Percentiles rank a stretch among this genome's conserved stretches.
phyloP scores from a whole-genome alignment of 768 basidiomycete species.

The Tricholoma bakamatsutake region DNA sequence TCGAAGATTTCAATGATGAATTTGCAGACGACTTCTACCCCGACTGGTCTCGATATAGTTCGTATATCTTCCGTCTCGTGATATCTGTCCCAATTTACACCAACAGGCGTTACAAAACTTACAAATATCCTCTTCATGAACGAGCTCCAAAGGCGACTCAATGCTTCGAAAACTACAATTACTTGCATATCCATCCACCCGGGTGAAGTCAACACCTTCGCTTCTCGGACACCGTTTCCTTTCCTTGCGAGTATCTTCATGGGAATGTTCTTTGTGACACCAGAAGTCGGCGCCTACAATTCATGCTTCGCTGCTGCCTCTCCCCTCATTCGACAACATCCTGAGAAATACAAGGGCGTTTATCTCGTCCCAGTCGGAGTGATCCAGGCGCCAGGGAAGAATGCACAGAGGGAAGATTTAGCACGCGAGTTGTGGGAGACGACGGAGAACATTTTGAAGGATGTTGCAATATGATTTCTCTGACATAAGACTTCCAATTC shows the following conservation, averaged over 20 bases:
- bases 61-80: conserved; percentile 3
- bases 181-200: conserved; percentile 28
- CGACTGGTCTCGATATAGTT: conserved; percentile 22
- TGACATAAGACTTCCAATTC: too few relatives aligned
- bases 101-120: conserved; percentile 40
- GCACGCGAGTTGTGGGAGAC: conserved; percentile 33
- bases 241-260: conserved; percentile 17
- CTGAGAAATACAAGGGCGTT: conserved; percentile 29
- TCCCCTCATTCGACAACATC: conserved; percentile 23
- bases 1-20: conserved; percentile 29
- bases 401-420: conserved; percentile 26
- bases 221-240: conserved; percentile 16
- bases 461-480: conserved; percentile 12
- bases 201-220: conserved; percentile 28
- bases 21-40: conserved; percentile 21
- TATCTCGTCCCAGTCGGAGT: conserved; percentile 32
- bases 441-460: conserved; percentile 24
- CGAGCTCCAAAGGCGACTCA: conserved; percentile 40
- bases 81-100: neutral
- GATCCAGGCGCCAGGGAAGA: conserved; percentile 19
- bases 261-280: conserved; percentile 20
- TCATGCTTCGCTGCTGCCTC: conserved; percentile 37
- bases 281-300: conserved; percentile 29
- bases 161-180: conserved; percentile 23
- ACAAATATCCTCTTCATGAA: conserved; percentile 37